These are phyloP conservation scores for Mantamonas sphyraenae DNA, from an alignment of 78 protist species.

Conservation along the genomic window DNA sequence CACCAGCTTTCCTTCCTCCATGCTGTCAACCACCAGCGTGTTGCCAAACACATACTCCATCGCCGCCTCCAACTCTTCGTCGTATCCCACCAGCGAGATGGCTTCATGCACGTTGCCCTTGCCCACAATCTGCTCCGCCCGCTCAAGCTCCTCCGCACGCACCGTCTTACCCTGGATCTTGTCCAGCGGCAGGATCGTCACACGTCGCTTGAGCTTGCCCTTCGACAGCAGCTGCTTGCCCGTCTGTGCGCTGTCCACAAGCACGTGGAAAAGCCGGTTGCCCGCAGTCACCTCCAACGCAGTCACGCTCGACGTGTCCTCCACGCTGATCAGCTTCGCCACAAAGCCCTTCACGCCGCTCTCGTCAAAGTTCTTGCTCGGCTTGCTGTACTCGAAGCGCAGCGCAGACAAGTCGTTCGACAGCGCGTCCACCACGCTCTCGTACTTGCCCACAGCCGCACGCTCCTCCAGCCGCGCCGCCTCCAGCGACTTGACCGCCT, in stretches of 20 bases:
- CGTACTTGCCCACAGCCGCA: constrained; percentile 1
- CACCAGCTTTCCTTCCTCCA: constrained; percentile 53
- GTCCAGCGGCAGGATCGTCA: constrained; percentile 94
- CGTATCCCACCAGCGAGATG: constrained; percentile 63
- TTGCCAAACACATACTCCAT: constrained; percentile 90
- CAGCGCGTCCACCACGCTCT: constrained; percentile 12
- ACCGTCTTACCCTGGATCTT: constrained; percentile 47
- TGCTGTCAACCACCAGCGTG: constrained; percentile 73
- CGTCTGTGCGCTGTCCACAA: constrained; percentile 79
- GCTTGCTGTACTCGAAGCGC: constrained; percentile 68
- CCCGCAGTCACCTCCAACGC: constrained; percentile 90
- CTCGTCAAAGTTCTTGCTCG: constrained; percentile 60
- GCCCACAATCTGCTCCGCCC: constrained; percentile 40
- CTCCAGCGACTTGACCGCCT: background rate
- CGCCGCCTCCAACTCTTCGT: constrained; percentile 60
- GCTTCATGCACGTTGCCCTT: constrained; percentile 44
- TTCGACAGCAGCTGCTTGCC: constrained; percentile 62
- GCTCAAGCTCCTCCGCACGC: background rate
- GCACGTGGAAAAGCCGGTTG: constrained; percentile 80
- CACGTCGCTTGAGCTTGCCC: constrained; percentile 72
- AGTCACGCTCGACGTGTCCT: constrained; percentile 31
- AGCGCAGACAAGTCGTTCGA: constrained; percentile 13
- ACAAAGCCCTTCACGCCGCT: constrained; percentile 74
- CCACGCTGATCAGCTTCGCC: constrained; percentile 63
- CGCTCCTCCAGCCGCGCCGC: constrained; percentile 4